Evolutionary conservation across 2,329 filamentous ascomycete genomes (phyloP).

Genomic region (Rutstroemia sydowiana): DNA sequence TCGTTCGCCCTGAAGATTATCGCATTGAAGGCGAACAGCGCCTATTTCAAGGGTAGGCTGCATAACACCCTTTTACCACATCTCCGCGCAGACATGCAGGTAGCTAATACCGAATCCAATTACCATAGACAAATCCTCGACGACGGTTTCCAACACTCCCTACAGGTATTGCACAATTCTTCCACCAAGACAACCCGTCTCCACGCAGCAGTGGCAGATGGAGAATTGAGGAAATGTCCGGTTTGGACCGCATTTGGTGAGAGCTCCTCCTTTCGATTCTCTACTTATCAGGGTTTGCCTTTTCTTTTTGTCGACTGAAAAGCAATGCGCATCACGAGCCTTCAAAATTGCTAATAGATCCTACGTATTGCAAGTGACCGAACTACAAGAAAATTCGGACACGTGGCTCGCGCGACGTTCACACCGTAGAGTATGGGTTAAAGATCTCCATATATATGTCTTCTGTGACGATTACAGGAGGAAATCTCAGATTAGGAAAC

Average conservation of each 20-base stretch:
- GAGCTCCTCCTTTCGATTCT: constrained; percentile 14
- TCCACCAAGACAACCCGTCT: constrained; percentile 44
- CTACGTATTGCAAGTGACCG: constrained; percentile 38
- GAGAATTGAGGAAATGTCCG: constrained; percentile 45
- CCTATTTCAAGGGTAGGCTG: constrained; percentile 49
- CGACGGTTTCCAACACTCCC: constrained; percentile 44
- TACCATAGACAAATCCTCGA: constrained; percentile 46
- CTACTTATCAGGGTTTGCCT: neutral
- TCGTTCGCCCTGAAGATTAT: constrained; percentile 40
- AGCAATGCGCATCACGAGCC: neutral
- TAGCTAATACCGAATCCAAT: neutral
- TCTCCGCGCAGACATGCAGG: neutral
- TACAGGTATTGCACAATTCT: constrained; percentile 47
- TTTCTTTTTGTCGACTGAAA: neutral
- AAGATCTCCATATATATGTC: constrained; percentile 49
- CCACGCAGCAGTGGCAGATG: constrained; percentile 49
- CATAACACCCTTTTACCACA: neutral
- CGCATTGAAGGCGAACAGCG: constrained; percentile 41
- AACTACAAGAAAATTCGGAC: constrained; percentile 38
- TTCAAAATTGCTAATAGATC: neutral
- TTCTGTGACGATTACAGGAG: constrained; percentile 51
- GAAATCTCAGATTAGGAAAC: constrained; percentile 41
- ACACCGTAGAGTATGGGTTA: constrained; percentile 42
- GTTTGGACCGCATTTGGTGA: constrained; percentile 59
- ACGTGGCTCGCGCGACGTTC: constrained; percentile 46